Evolutionary conservation across 2,329 filamentous ascomycete species (phyloP).

Genomic region (Daldinia eschscholtzii): DNA sequence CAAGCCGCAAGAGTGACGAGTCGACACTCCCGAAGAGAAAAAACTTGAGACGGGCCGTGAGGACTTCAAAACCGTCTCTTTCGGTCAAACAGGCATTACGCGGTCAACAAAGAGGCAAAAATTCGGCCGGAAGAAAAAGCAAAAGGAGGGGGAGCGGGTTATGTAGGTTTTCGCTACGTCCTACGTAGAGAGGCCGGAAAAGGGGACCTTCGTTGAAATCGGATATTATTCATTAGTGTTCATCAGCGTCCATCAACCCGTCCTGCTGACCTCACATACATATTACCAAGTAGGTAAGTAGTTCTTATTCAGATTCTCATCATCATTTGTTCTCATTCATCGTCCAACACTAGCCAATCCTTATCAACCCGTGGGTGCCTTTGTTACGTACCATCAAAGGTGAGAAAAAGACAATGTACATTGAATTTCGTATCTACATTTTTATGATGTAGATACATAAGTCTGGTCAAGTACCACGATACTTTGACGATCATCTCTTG

Average conservation of each 20-base stretch:
- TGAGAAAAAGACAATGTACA: slow-evolving; percentile 6
- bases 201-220: slow-evolving; percentile 10
- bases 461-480: slow-evolving; percentile 31
- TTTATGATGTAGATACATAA: slow-evolving; percentile 1
- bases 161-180: slow-evolving; percentile 21
- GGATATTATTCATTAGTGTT: slow-evolving; percentile 22
- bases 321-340: slow-evolving; percentile 40
- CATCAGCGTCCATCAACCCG: slow-evolving; percentile 15
- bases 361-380: slow-evolving; percentile 24
- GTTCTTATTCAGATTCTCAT: slow-evolving; percentile 42
- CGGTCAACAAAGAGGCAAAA: slow-evolving; percentile 27
- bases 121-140: slow-evolving; percentile 2
- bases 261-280: slow-evolving; percentile 37
- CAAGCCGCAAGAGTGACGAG: slow-evolving; percentile 45
- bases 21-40: slow-evolving; percentile 30
- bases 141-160: not conserved
- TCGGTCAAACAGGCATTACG: slow-evolving; percentile 36
- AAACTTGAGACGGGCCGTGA: slow-evolving; percentile 36
- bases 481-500: slow-evolving; percentile 21
- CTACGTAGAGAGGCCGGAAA: slow-evolving; percentile 18
- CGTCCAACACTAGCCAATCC: slow-evolving; percentile 18
- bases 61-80: slow-evolving; percentile 40
- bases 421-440: not conserved
- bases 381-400: slow-evolving; percentile 15
- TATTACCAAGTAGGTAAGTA: slow-evolving; percentile 31